Percentiles rank a stretch among this genome's conserved stretches.
These are phyloP conservation scores for Aristolochia californica DNA, from an alignment of 164 flowering plant species.

Conservation along the genomic window DNA sequence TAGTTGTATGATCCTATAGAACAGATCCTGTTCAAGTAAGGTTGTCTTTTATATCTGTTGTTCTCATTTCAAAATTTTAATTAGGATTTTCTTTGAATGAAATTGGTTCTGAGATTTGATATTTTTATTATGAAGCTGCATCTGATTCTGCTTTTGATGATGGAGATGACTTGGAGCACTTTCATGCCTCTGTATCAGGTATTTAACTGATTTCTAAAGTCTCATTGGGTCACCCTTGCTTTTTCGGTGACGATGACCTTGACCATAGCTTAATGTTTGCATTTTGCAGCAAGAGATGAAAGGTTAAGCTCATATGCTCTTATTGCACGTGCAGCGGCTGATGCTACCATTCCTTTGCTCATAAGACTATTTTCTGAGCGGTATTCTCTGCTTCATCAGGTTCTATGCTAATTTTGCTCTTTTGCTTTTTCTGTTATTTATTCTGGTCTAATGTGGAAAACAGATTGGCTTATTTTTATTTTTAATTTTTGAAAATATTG, in stretches of 20 bases:
- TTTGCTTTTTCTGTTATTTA: too few relatives aligned
- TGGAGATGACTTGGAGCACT: constrained; percentile 41
- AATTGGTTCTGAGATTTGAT: background rate
- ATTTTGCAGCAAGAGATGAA: constrained; percentile 80
- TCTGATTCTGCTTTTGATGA: constrained; percentile 61
- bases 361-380: constrained; percentile 50
- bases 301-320: constrained; percentile 90
- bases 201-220: constrained; percentile 9
- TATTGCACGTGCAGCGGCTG: constrained; percentile 79
- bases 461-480: too few relatives aligned
- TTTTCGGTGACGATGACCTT: background rate
- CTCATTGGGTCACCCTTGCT: background rate
- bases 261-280: background rate
- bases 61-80: background rate
- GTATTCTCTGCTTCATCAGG: constrained; percentile 60
- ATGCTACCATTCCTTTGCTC: constrained; percentile 56
- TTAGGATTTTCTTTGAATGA: background rate
- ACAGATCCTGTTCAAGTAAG: too few relatives aligned
- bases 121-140: constrained; percentile 48
- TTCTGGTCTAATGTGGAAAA: too few relatives aligned
- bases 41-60: too few relatives aligned
- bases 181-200: constrained; percentile 82
- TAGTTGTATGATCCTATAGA: too few relatives aligned
- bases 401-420: constrained; percentile 12
- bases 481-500: too few relatives aligned